Base-by-base conservation (phyloP, 1,139 yeast species). In the Sporopachydermia cereana region DNA sequence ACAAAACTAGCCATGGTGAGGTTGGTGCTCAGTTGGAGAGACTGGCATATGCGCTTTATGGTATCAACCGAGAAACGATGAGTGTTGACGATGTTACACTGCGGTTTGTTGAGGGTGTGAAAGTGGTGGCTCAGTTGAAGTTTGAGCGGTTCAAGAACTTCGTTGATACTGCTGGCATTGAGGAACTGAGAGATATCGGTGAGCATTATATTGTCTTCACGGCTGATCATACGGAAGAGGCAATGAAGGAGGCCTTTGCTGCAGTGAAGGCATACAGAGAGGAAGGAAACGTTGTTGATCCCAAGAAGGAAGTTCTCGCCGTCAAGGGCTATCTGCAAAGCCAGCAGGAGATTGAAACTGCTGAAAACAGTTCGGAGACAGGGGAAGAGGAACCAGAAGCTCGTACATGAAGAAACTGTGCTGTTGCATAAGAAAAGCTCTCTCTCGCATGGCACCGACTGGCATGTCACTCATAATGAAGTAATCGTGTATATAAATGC, bases 41-140 rank as follows among this genome's bases (percentile, higher is more conserved):
- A 58, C 72, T 86, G 56, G 94, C 84, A 60, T 77, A 72, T 55
- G 89, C 95, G 0, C 64, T 86, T 31, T 88, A 79, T 58, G 96
- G 96, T 21, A 82, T 86, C 47, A 79, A 77, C 52, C 72, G 76
- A 30, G 62, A 63, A 49, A n/a, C 9, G 9, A 65, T 73, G 48
- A 71, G 63, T 46, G 71, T 63, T 42, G 71, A 69, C 48, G 48
- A 54, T 17, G 76, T 79, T n/a, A 83, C 79, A 53, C 71, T 79
- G 47, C 68, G 70, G 49, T 81, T 83, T 50, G 74, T 83, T 16
- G 68, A 74, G 46, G 96, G 96, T 24, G 66, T 88, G 44, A 68
- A 74, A 51, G 76, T 67, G 50, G 73, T 84, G 34, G 84, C 94
- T 27, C 68, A 75, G 54, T 63, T 86, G 57, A 84, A 84, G 63